Evolutionary conservation across 345 rosid species (phyloP).

Genomic region (Eucalyptus microcorys): DNA sequence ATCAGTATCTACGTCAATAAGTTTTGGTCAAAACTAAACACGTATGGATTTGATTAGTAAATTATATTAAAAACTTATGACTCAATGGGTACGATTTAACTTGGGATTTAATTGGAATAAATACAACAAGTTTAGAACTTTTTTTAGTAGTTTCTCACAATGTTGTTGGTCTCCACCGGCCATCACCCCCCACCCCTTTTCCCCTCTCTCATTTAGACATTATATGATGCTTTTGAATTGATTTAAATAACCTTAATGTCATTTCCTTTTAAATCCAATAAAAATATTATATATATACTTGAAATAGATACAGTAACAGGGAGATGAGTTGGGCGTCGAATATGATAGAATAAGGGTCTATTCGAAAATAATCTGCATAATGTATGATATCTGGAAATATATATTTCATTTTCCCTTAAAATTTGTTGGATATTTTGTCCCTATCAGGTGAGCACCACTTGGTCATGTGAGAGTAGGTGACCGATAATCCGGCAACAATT

Average conservation of each 20-base stretch:
- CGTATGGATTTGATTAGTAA: background rate
- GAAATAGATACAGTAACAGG: background rate
- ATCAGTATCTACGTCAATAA: rapidly evolving
- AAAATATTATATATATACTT: background rate
- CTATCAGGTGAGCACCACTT: background rate
- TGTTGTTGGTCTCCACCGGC: background rate
- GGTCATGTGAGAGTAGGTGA: background rate
- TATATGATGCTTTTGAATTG: background rate
- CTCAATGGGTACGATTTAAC: rapidly evolving
- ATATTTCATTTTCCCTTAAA: background rate
- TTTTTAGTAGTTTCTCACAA: background rate
- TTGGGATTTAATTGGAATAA: background rate
- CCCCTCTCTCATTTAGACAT: background rate
- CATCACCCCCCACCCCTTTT: background rate
- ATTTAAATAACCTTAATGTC: background rate
- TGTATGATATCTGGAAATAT: background rate
- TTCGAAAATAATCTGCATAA: background rate
- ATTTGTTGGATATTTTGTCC: background rate
- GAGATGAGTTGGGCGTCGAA: background rate
- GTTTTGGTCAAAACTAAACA: background rate
- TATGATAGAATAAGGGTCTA: background rate
- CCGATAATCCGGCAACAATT: background rate
- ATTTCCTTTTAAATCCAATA: background rate
- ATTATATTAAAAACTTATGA: too few relatives aligned
- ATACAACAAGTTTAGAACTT: too few relatives aligned